Evolutionary conservation across 23 red algal genomes (phyloP), one percentile per base, ranked within the genome.

Genomic region (Gracilaria vermiculophylla): DNA sequence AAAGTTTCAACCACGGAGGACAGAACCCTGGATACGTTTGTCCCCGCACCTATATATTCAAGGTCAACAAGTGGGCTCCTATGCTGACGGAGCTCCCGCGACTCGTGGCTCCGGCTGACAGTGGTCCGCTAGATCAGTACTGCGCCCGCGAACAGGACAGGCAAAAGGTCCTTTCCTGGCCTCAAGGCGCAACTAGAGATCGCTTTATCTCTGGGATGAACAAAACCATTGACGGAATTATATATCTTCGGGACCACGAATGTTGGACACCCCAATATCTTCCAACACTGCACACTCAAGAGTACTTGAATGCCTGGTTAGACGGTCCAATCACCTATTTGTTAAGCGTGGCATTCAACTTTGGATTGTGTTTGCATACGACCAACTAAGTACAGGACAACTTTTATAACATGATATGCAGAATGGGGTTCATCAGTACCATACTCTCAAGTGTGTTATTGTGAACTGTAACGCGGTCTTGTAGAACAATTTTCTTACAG

Each of bases 301-400:
- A 73, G 17, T 47, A 45, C 17, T 47, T 73, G 40, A 47, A 73
- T 48, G 39, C 39, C 13, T 45, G 42, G 67, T 24, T 73, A 28
- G 67, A 73, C 47, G 67, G 67, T 1, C 39, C 42, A 4, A 73
- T 73, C 39, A 73, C 67, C 16, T 73, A 73, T 23, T 73, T 73
- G 42, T 40, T 73, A 0, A 29, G 67, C 17, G 67, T 73, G 67
- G 67, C 67, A 28, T 73, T 48, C 23, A 73, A 73, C 67, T 73
- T 73, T 24, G n/a, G 23, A 4, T 28, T 73, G 20, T 73, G 67
- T 28, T 32, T 73, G 58, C 58, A 64, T 60, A 60, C 23, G 12
- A 8, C 43, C 43, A 47, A 5, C 12, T 47, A 47, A 47, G 5
- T 5, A 12, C n/a, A n/a, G n/a, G n/a, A n/a, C n/a, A n/a, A n/a